Evolutionary conservation across 108 stramenopile genomes (phyloP).

Genomic region (Discostella pseudostelligera): DNA sequence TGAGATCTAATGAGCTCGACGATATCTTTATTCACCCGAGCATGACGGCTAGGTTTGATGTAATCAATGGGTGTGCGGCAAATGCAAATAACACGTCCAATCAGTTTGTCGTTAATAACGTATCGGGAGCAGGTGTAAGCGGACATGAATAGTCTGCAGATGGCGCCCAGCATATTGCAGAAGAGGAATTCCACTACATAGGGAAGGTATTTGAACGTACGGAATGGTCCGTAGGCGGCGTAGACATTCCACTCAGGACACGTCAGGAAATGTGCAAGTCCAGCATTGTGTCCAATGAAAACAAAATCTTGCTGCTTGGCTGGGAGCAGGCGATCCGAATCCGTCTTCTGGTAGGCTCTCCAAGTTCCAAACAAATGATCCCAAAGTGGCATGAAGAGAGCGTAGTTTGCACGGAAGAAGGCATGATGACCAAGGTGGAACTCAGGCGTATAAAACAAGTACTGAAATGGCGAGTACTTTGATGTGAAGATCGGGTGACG

Average conservation of each 20-base stretch:
- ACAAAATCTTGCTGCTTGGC: slow-evolving; percentile 64
- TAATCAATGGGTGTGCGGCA: slow-evolving; percentile 65
- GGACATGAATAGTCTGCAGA: slow-evolving; percentile 47
- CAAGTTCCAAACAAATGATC: slow-evolving; percentile 62
- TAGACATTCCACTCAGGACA: slow-evolving; percentile 64
- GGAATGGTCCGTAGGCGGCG: slow-evolving; percentile 57
- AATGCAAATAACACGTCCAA: slow-evolving; percentile 65
- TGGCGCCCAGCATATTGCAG: slow-evolving; percentile 37
- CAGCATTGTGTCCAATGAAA: slow-evolving; percentile 73
- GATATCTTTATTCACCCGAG: slow-evolving; percentile 59
- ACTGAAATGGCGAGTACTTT: slow-evolving; percentile 64
- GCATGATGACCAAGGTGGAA: slow-evolving; percentile 74
- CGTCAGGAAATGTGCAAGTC: slow-evolving; percentile 63
- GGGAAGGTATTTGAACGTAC: slow-evolving; percentile 53
- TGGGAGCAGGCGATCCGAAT: slow-evolving; percentile 47
- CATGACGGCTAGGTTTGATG: slow-evolving; percentile 51
- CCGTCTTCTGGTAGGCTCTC: slow-evolving; percentile 58
- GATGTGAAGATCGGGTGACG: slow-evolving; percentile 54
- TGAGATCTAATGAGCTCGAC: slow-evolving; percentile 55
- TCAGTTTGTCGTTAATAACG: slow-evolving; percentile 57
- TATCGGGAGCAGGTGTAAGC: slow-evolving; percentile 58
- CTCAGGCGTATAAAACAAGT: slow-evolving; percentile 73
- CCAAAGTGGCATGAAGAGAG: slow-evolving; percentile 71
- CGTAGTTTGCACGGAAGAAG: slow-evolving; percentile 68
- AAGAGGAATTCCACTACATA: slow-evolving; percentile 59